phyloP scores from a whole-genome alignment of 306 rosid species.

The Amphicarpaea edgeworthii region DNA sequence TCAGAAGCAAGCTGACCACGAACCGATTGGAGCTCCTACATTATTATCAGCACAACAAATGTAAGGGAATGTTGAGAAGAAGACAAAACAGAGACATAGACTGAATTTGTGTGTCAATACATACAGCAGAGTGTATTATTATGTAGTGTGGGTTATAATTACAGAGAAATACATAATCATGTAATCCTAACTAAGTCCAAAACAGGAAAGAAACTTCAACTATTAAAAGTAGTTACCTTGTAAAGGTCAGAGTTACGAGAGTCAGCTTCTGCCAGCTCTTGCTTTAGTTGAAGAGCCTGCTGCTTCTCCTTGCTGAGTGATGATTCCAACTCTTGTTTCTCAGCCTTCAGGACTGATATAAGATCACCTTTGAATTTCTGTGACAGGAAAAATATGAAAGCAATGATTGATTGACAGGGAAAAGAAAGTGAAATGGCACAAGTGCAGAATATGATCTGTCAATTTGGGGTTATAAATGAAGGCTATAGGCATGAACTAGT shows the following conservation, averaged over 20 bases:
- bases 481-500: not conserved
- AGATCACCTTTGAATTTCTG: conserved; percentile 79
- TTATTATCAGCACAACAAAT: conserved; percentile 26
- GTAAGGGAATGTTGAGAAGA: conserved; percentile 13
- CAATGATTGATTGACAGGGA: conserved; percentile 32
- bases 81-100: not conserved
- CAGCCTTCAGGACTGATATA: conserved; percentile 66
- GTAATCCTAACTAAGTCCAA: conserved; percentile 23
- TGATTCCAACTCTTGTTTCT: conserved; percentile 83
- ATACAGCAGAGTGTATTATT: not conserved
- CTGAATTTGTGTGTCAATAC: not conserved
- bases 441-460: conserved; percentile 17
- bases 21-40: conserved; percentile 96
- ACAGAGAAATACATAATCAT: not conserved
- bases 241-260: conserved; percentile 79
- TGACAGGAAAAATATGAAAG: conserved; percentile 36
- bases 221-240: conserved; percentile 62
- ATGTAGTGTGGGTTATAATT: not conserved
- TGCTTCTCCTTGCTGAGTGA: conserved; percentile 72
- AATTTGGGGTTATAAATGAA: not conserved
- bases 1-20: conserved; percentile 93
- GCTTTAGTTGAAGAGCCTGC: conserved; percentile 74
- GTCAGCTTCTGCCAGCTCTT: conserved; percentile 81
- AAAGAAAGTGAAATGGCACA: conserved; percentile 24
- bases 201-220: conserved; percentile 18